These are phyloP conservation scores for Coniochaeta sp. DNA, from an alignment of 2,329 filamentous ascomycete species.

Conservation along the genomic window DNA sequence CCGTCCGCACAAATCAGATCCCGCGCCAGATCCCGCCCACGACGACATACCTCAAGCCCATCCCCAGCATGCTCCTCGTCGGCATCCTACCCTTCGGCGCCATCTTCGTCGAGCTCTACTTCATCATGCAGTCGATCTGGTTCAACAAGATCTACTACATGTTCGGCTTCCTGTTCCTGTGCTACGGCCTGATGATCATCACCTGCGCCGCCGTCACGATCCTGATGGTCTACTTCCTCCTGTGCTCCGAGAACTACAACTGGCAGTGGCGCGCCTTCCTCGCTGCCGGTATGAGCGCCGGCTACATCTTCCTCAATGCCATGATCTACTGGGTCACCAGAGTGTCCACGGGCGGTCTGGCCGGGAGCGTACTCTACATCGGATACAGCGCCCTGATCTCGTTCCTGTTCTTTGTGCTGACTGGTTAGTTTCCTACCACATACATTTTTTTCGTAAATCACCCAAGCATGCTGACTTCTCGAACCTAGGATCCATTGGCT, in stretches of 20 bases:
- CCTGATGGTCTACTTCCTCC: constrained; percentile 89
- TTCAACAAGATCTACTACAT: constrained; percentile 99
- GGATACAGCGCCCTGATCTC: constrained; percentile 88
- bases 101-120: constrained; percentile 97
- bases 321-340: constrained; percentile 87
- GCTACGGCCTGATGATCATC: constrained; percentile 95
- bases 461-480: constrained; percentile 4
- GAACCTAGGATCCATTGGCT: constrained; percentile 77
- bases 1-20: constrained; percentile 95
- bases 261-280: constrained; percentile 98
- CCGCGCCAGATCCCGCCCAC: constrained; percentile 89
- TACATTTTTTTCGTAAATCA: neutral
- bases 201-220: constrained; percentile 90
- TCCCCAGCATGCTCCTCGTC: constrained; percentile 87
- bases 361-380: constrained; percentile 83
- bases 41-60: constrained; percentile 72
- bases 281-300: constrained; percentile 81
- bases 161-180: constrained; percentile 98
- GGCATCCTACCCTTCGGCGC: constrained; percentile 91
- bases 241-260: constrained; percentile 95
- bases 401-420: constrained; percentile 87
- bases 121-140: constrained; percentile 99
- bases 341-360: constrained; percentile 74
- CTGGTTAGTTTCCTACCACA: constrained; percentile 65
- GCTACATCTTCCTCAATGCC: constrained; percentile 88